phyloP scores from a whole-genome alignment of 2,329 filamentous ascomycete genomes.

The Neonectria sp. region DNA sequence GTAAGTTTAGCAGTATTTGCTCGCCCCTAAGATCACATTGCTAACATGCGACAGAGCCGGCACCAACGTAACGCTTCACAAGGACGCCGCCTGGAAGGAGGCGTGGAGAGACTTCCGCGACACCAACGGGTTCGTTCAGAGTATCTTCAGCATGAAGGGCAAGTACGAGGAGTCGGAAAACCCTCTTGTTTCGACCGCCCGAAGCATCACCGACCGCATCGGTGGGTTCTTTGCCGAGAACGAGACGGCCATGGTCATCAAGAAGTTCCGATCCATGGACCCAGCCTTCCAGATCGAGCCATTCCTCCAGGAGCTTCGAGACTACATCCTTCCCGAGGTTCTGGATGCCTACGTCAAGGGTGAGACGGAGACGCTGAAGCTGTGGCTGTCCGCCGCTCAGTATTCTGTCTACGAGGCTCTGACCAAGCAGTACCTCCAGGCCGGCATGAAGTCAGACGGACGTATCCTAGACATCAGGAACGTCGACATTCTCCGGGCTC shows the following conservation, averaged over 20 bases:
- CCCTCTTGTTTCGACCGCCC: constrained; percentile 91
- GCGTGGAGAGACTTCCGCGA: constrained; percentile 98
- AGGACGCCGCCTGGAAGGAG: constrained; percentile 97
- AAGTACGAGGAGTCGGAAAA: constrained; percentile 98
- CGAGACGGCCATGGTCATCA: constrained; percentile 97
- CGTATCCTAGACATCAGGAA: constrained; percentile 95
- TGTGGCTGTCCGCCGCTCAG: constrained; percentile 97
- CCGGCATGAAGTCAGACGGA: constrained; percentile 94
- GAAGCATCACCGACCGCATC: constrained; percentile 93
- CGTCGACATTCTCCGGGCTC: constrained; percentile 88
- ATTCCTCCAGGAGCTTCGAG: constrained; percentile 94
- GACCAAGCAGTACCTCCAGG: constrained; percentile 94
- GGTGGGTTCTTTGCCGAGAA: constrained; percentile 99
- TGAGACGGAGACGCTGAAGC: constrained; percentile 88
- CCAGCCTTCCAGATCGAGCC: constrained; percentile 95
- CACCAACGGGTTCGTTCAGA: constrained; percentile 88
- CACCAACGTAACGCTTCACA: constrained; percentile 94
- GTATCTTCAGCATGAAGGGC: constrained; percentile 87
- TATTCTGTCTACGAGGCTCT: constrained; percentile 98
- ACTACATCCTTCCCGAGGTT: constrained; percentile 98
- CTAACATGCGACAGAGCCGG: constrained; percentile 78
- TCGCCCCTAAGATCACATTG: constrained; percentile 2
- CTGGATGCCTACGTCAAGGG: constrained; percentile 98
- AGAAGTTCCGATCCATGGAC: constrained; percentile 97
- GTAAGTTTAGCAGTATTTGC: constrained; percentile 70